phyloP scores from a whole-genome alignment of 176 grass and related monocot genomes.

The Aegilops sharonensis region DNA sequence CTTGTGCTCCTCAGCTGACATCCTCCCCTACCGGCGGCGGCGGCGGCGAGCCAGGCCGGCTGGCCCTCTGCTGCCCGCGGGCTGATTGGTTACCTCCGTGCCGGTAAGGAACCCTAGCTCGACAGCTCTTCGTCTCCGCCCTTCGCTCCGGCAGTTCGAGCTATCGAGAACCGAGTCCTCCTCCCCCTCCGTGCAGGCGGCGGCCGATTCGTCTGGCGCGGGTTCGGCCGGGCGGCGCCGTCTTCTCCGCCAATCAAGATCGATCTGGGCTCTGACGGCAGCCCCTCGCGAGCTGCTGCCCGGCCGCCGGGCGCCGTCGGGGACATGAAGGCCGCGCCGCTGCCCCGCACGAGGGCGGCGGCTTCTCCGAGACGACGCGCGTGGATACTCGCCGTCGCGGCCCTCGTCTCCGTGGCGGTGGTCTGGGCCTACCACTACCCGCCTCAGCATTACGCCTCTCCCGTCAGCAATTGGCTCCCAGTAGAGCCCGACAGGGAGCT shows the following conservation, averaged over 20 bases:
- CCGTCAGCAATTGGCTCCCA: constrained; percentile 70
- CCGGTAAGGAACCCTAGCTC: neutral
- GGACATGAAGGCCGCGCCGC: constrained; percentile 39
- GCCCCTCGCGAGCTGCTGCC: neutral
- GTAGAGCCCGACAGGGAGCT: constrained; percentile 49
- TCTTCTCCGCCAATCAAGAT: neutral
- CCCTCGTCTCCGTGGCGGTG: constrained; percentile 53
- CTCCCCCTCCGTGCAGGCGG: neutral
- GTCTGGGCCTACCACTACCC: constrained; percentile 74
- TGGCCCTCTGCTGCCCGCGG: neutral
- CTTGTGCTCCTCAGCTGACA: neutral
- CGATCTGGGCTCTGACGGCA: neutral
- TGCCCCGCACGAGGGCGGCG: constrained; percentile 30
- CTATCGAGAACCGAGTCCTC: too few relatives aligned
- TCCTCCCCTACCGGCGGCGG: neutral
- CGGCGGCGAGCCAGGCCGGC: neutral
- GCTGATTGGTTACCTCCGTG: neutral
- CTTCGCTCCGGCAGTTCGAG: neutral
- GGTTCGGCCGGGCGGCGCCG: neutral
- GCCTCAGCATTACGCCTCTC: constrained; percentile 51
- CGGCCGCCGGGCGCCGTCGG: neutral
- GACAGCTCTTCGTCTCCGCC: neutral
- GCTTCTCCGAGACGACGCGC: constrained; percentile 30
- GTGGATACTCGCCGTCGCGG: constrained; percentile 54
- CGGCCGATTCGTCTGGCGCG: neutral